Percentiles rank a stretch among this genome's conserved stretches.
These are phyloP conservation scores for Fraxinus ornus DNA, from an alignment of 305 asterid genomes.

Conservation along the genomic window DNA sequence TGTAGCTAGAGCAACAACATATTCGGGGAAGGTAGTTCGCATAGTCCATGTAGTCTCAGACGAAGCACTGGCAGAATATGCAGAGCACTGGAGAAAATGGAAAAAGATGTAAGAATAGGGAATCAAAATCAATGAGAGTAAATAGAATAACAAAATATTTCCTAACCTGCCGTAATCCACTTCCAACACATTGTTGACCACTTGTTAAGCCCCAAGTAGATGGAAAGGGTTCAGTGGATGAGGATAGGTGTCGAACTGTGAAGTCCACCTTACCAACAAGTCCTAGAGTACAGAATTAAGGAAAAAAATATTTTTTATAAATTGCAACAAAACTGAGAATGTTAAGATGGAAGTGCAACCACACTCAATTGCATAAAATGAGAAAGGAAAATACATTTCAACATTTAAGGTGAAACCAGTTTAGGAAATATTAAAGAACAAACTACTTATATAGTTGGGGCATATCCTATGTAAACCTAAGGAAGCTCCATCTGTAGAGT, in stretches of 20 bases:
- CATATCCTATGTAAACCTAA: background rate
- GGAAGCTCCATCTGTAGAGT: too few species aligned
- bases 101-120: background rate
- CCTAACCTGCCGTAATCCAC: conserved; percentile 62
- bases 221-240: conserved; percentile 64
- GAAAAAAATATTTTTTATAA: background rate
- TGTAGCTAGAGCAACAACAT: conserved; percentile 93
- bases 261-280: conserved; percentile 92
- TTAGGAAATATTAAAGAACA: conserved; percentile 6
- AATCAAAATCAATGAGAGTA: conserved; percentile 17
- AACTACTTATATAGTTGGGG: background rate
- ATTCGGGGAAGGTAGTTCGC: conserved; percentile 94
- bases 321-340: background rate
- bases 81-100: conserved; percentile 65
- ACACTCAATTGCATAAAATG: background rate
- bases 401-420: background rate
- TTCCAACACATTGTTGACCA: conserved; percentile 72
- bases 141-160: conserved; percentile 11
- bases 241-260: conserved; percentile 90
- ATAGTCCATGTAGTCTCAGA: conserved; percentile 93
- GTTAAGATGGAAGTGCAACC: background rate
- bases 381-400: background rate
- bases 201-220: conserved; percentile 51
- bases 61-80: conserved; percentile 71
- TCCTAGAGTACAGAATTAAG: conserved; percentile 41